These are phyloP conservation scores for Lentinula boryana DNA, from an alignment of 768 basidiomycete genomes.

Conservation along the genomic window DNA sequence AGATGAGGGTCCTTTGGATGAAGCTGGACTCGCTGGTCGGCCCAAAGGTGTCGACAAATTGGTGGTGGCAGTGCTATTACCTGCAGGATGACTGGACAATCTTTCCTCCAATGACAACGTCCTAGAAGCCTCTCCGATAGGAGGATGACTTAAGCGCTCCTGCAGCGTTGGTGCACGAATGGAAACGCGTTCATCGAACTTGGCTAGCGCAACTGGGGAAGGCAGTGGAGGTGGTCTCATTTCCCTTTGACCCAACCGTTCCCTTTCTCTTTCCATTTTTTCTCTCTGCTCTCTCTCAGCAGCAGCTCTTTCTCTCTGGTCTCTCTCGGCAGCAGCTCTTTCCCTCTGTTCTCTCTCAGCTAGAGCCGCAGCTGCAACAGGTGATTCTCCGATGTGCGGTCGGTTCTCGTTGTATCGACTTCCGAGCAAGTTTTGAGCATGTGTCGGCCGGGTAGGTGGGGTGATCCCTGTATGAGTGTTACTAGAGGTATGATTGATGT, in stretches of 20 bases:
- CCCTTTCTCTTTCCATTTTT: neutral
- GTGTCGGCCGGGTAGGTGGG: neutral
- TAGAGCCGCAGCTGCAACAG: slow-evolving; percentile 1
- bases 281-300: neutral
- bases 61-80: neutral
- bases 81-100: neutral
- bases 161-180: slow-evolving; percentile 1
- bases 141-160: slow-evolving; percentile 2
- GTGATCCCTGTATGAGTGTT: neutral
- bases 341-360: neutral
- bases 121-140: neutral
- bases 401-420: slow-evolving; percentile 2
- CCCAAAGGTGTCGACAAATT: neutral
- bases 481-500: neutral
- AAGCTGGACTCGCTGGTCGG: neutral
- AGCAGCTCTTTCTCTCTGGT: neutral
- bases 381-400: slow-evolving; percentile 1
- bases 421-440: neutral
- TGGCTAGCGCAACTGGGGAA: neutral
- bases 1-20: neutral
- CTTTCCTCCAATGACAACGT: slow-evolving; percentile 1
- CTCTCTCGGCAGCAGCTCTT: neutral
- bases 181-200: neutral
- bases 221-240: neutral
- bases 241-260: neutral